These are phyloP conservation scores for Microbotryum intermedium DNA, from an alignment of 1,284 basidiomycete genomes.

Conservation along the genomic window DNA sequence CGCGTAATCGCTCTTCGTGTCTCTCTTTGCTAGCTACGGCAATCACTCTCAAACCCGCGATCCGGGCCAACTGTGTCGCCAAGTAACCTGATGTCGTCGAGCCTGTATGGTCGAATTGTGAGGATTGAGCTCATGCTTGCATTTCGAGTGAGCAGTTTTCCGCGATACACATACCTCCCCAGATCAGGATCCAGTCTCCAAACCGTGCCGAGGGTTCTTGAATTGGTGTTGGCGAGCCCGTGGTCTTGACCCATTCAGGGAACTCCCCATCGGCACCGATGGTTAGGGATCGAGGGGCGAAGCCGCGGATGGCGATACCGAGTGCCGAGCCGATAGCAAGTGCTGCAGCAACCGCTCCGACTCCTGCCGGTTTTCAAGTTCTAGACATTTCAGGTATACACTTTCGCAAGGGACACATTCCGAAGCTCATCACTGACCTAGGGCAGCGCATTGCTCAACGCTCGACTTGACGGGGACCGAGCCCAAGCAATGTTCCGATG, in stretches of 20 bases:
- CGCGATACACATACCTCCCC: constrained; percentile 10
- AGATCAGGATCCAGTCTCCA: constrained; percentile 12
- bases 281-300: constrained; percentile 3
- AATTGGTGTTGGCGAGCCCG: not conserved
- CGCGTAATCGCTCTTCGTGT: constrained; percentile 3
- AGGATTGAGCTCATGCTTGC: not conserved
- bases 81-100: constrained; percentile 8
- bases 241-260: not conserved
- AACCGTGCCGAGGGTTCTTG: not conserved
- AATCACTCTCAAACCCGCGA: constrained; percentile 7
- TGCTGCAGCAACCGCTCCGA: constrained; percentile 9
- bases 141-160: no score
- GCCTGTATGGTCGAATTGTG: not conserved
- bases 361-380: constrained; percentile 2
- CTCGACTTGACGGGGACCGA: not conserved
- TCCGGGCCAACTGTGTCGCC: constrained; percentile 5
- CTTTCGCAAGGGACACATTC: not conserved
- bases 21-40: constrained; percentile 3
- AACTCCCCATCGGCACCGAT: constrained; percentile 11
- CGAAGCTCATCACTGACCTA: not conserved
- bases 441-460: constrained; percentile 7
- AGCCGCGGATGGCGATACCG: constrained; percentile 7
- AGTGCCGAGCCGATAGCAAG: constrained; percentile 6
- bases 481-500: constrained; percentile 9
- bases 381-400: no score